Evolutionary conservation across 805 yeast genomes (phyloP).

Genomic region (Komagataella mondaviorum): DNA sequence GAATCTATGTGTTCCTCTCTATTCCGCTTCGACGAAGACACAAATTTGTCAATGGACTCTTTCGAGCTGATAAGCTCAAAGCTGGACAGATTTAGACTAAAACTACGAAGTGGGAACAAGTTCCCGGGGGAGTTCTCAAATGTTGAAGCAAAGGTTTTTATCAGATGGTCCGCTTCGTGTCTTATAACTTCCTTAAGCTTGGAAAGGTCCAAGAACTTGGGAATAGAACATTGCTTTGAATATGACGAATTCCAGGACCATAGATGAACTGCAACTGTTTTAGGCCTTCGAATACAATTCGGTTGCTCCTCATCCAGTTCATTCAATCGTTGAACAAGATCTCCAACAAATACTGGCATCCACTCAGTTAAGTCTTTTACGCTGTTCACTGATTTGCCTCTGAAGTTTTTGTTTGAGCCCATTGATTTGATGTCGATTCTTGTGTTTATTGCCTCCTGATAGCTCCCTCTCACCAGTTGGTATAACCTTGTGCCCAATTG

Average conservation of each 20-base stretch:
- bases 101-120: constrained; percentile 34
- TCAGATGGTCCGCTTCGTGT: constrained; percentile 8
- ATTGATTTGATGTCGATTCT: constrained; percentile 65
- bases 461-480: constrained; percentile 52
- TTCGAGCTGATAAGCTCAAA: constrained; percentile 27
- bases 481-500: constrained; percentile 41
- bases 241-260: constrained; percentile 13
- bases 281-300: constrained; percentile 32
- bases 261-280: constrained; percentile 31
- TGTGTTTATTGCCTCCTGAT: constrained; percentile 36
- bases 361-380: constrained; percentile 54
- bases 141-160: constrained; percentile 10
- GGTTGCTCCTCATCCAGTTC: constrained; percentile 61
- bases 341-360: constrained; percentile 77
- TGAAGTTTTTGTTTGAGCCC: constrained; percentile 79
- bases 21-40: constrained; percentile 1
- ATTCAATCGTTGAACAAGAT: constrained; percentile 50
- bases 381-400: constrained; percentile 36
- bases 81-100: constrained; percentile 38
- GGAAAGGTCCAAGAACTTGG: constrained; percentile 21
- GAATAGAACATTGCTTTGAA: constrained; percentile 29
- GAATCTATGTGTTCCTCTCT: constrained; percentile 1
- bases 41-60: constrained; percentile 14
- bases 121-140: constrained; percentile 14
- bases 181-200: constrained; percentile 18